Base-by-base conservation (phyloP, 805 yeast genomes). In the Candida insectalens region DNA sequence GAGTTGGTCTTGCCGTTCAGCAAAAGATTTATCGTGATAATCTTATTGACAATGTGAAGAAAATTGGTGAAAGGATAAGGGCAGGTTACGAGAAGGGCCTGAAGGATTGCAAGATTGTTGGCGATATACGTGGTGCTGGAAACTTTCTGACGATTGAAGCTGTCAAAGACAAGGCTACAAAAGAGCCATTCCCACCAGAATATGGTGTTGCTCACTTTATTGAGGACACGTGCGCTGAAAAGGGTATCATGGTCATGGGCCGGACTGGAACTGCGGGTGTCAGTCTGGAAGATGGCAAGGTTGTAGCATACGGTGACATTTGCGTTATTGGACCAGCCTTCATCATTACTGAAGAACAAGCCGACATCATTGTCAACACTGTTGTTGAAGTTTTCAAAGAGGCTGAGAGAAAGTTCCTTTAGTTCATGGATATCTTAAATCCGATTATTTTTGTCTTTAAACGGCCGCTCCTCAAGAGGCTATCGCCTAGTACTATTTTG, bases 81-180 rank as follows among this genome's bases (percentile, higher is more conserved):
- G 45, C 43, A 14, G 53, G 49, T 41, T 50, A 71, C 32, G 50
- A 53, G 37, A 52, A 53, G 23, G 50, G 52, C 25, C 42, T 67
- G 14, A 55, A 56, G 31, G 56, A 56, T 28, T 48, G 47, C 39
- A 53, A 53, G 33, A 58, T 64, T 33, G 74, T 63, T 16, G 82
- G 79, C 37, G 76, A 75, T 43, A 66, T 75, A 25, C 65, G 83
- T 53, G 83, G 83, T 35, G 58, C 71, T 37, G 82, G 81, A 40
- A 69, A 72, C 26, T 75, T 75, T 53, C 63, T 77, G 67, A 60
- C 74, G 4, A 45, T 75, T 30, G 82, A 75, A 51, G 59, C 72
- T 33, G 79, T 73, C 38, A 63, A 70, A 45, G 64, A 74, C 46
- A 67, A 62, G 41, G 51, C 46, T 13, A 66, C 78, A 13, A 73